Evolutionary conservation across 2,329 filamentous ascomycete species (phyloP), one percentile per base, ranked within the genome.

Genomic region (Chlorencoelia australis): DNA sequence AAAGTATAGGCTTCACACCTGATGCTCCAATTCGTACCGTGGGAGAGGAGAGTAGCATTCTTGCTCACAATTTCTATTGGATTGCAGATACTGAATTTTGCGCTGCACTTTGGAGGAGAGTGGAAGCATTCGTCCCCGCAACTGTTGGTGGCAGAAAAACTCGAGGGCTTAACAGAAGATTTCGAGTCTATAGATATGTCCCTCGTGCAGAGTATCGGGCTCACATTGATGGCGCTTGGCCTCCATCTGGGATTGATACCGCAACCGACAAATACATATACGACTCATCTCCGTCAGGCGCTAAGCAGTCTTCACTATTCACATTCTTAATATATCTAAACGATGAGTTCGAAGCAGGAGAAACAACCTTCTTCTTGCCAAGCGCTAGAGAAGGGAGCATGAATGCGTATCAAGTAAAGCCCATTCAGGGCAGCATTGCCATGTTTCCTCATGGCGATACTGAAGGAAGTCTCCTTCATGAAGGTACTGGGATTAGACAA

Each of bases 31-130:
- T 82, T 19, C 71, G 75, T 2, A 72, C 75, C n/a, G 74, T 77
- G 38, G 74, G 73, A 11, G 51, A 54, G 28, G 75, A 80, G 35
- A 65, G 67, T 16, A 80, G 75, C 49, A 68, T 82, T 30, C 57
- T 82, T 1, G 79, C 79, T 0, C 79, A 83, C 60, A 83, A 82
- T 55, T 81, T 83, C 47, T 82, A 82, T 61, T 83, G 79, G 79
- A 65, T 83, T 7, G 65, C 76, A 9, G 79, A 83, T 46, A 62
- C 65, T 15, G 62, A 65, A 0, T 82, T 82, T 53, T 71, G 77
- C 48, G 68, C 78, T 39, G 66, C 61, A 10, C 63, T 83, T 1
- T 83, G 79, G 79, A 56, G 61, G 0, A 68, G 79, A 10, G 69
- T 83, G 2, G 59, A 66, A 3, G 59, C 66, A 0, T 76, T 74